These are phyloP conservation scores for Peterozyma xylosa DNA, from an alignment of 805 yeast genomes.

Conservation along the genomic window DNA sequence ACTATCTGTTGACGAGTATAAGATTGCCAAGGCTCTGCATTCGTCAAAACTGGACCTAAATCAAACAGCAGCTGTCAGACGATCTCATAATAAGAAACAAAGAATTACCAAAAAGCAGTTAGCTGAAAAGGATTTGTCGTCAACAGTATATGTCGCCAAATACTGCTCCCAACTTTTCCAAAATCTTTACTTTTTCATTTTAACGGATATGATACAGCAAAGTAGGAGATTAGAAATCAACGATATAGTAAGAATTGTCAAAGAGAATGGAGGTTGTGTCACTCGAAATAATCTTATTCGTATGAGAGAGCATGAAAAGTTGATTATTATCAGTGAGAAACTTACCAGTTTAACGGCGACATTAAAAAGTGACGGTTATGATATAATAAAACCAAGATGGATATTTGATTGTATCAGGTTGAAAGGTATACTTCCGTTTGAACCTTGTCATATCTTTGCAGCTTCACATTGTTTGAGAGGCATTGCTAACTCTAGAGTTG, in stretches of 20 bases:
- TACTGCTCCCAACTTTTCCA: constrained; percentile 27
- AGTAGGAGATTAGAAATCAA: constrained; percentile 20
- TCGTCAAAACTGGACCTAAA: constrained; percentile 13
- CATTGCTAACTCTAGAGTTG: constrained; percentile 31
- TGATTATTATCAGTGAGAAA: constrained; percentile 29
- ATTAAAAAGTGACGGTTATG: constrained; percentile 40
- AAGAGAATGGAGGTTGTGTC: constrained; percentile 44
- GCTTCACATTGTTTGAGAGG: constrained; percentile 25
- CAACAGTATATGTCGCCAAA: constrained; percentile 4
- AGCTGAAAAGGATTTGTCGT: constrained; percentile 11
- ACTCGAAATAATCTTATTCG: constrained; percentile 23
- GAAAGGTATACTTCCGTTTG: constrained; percentile 38
- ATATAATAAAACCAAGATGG: constrained; percentile 67
- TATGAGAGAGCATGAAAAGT: constrained; percentile 9
- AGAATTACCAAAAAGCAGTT: constrained; percentile 12
- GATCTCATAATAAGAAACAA: constrained; percentile 20
- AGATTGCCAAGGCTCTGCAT: constrained; percentile 22
- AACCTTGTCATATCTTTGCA: constrained; percentile 48
- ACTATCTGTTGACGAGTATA: constrained; percentile 48
- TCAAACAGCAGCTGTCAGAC: constrained; percentile 17
- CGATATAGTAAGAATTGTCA: constrained; percentile 30
- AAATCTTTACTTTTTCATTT: constrained; percentile 38
- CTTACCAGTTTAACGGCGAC: constrained; percentile 29
- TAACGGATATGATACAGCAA: constrained; percentile 35
- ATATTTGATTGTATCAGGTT: constrained; percentile 53